Conservation (phyloP, 2,329 filamentous ascomycete genomes). For the Graphilbum ipis-grandicollis region DNA sequence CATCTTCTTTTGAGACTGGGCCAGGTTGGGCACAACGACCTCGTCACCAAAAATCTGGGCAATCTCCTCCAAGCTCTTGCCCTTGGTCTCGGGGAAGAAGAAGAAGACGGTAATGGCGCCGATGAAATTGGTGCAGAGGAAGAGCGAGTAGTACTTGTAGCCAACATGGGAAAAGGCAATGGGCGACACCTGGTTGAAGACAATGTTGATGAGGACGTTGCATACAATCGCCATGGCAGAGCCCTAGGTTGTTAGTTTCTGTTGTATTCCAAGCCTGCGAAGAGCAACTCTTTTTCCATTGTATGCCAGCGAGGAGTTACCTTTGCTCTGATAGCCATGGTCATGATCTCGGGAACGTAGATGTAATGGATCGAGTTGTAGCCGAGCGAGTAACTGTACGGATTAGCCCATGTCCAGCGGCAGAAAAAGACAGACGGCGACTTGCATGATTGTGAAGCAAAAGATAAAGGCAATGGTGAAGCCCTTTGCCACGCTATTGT, state of each 20-base stretch:
- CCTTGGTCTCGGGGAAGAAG: conserved; percentile 4
- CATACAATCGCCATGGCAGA: neutral
- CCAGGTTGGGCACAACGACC: neutral
- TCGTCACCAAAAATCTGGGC: conserved; percentile 3
- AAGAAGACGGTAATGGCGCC: neutral
- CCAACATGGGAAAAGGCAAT: neutral
- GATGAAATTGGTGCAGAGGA: neutral
- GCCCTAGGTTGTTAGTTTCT: neutral
- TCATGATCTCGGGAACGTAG: too few relatives aligned
- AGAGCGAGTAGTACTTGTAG: conserved; percentile 1
- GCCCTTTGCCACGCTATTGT: too few relatives aligned
- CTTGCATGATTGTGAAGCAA: too few relatives aligned
- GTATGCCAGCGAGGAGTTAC: too few relatives aligned
- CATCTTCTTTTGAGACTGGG: neutral
- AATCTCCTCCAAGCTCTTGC: conserved; percentile 3
- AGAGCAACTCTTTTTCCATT: too few relatives aligned
- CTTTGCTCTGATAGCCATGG: too few relatives aligned
- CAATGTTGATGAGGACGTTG: neutral
- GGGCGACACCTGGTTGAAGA: conserved; percentile 2
- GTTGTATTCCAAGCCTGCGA: too few relatives aligned
- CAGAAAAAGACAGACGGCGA: too few relatives aligned
- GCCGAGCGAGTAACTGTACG: too few relatives aligned
- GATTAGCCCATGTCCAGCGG: too few relatives aligned
- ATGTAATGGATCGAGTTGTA: too few relatives aligned
- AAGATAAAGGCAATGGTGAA: too few relatives aligned